phyloP scores from a whole-genome alignment of 2,329 filamentous ascomycete species.

The Calonectria montana region DNA sequence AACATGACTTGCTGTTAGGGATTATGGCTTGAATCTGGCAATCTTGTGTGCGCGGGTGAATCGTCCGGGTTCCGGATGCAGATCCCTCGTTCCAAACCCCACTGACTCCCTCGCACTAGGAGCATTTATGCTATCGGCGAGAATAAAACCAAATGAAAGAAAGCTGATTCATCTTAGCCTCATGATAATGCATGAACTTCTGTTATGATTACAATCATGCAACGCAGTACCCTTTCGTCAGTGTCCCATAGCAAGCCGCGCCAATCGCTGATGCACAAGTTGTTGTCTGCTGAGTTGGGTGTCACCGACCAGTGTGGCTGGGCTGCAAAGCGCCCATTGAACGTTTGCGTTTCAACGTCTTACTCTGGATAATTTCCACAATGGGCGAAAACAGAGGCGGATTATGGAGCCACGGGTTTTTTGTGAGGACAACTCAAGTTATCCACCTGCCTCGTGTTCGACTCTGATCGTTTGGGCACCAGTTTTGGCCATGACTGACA shows the following conservation, averaged over 20 bases:
- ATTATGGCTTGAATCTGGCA: constrained; percentile 1
- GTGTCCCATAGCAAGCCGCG: background rate
- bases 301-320: background rate
- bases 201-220: background rate
- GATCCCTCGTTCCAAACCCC: background rate
- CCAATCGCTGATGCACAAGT: constrained; percentile 2
- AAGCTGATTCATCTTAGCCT: background rate
- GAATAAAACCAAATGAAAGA: background rate
- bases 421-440: background rate
- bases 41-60: background rate
- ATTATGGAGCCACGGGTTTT: background rate
- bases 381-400: background rate
- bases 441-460: background rate
- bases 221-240: background rate
- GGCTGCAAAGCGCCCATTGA: background rate
- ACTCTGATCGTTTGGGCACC: background rate
- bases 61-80: background rate
- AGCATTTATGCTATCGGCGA: background rate
- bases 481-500: background rate
- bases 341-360: background rate
- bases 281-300: background rate
- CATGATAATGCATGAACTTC: background rate
- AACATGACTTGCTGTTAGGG: background rate
- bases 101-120: background rate
- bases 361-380: background rate